Conservation (phyloP, 2,329 filamentous ascomycete species). For the Tothia fuscella region DNA sequence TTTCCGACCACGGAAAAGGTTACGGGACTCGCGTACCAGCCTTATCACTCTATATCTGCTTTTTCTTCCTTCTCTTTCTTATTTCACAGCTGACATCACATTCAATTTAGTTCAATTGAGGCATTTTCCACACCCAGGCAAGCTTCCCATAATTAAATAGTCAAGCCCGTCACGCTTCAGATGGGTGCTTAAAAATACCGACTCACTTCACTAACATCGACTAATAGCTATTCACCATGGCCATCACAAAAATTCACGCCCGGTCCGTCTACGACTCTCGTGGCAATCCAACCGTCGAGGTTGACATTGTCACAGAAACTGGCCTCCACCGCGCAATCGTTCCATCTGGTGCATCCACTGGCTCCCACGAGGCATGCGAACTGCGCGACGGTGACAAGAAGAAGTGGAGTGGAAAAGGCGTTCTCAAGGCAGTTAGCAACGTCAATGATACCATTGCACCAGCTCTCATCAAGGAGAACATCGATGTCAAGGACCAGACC, state of each 20-base stretch:
- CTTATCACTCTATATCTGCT: conserved; percentile 4
- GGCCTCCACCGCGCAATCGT: conserved; percentile 96
- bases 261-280: conserved; percentile 95
- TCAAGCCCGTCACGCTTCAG: background rate
- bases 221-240: conserved; percentile 65
- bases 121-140: conserved; percentile 1
- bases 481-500: conserved; percentile 44
- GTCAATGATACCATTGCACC: conserved; percentile 44
- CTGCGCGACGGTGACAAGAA: conserved; percentile 42
- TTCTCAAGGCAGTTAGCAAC: conserved; percentile 43
- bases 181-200: background rate
- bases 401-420: conserved; percentile 43
- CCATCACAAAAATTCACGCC: conserved; percentile 45
- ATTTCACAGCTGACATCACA: conserved; percentile 6
- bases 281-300: conserved; percentile 95
- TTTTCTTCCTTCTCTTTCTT: conserved; percentile 2
- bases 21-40: background rate
- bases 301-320: conserved; percentile 91
- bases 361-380: conserved; percentile 41
- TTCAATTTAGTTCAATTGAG: conserved; percentile 1
- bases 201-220: background rate
- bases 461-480: conserved; percentile 39
- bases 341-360: conserved; percentile 86
- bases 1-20: conserved; percentile 3
- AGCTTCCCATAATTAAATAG: background rate